Percentiles rank a stretch among this genome's conserved stretches.
Evolutionary conservation across 2,329 filamentous ascomycete genomes (phyloP).

Genomic region (Calycina marina): DNA sequence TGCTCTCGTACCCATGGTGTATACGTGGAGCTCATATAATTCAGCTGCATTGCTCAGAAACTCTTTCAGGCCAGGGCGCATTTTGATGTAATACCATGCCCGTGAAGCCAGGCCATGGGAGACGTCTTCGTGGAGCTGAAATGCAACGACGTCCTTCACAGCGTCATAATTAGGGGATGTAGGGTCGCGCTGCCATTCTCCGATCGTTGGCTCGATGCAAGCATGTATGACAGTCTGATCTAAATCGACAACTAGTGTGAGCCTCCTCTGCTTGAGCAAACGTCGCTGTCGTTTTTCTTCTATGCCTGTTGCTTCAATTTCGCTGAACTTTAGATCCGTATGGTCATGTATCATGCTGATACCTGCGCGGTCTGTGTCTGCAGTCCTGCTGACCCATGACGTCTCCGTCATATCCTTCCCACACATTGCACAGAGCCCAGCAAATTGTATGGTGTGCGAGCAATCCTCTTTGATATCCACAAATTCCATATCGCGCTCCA

Average conservation of each 20-base stretch:
- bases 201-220: conserved; percentile 89
- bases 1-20: conserved; percentile 97
- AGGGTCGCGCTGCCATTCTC: conserved; percentile 84
- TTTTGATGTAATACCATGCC: conserved; percentile 98
- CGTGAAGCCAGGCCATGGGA: conserved; percentile 51
- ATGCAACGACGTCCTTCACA: conserved; percentile 75
- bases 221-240: conserved; percentile 98
- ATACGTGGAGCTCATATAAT: conserved; percentile 90
- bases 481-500: conserved; percentile 41
- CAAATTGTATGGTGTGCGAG: conserved; percentile 79
- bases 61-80: conserved; percentile 69
- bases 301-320: conserved; percentile 61
- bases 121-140: conserved; percentile 79
- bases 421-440: conserved; percentile 80
- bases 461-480: conserved; percentile 83
- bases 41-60: conserved; percentile 68
- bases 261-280: conserved; percentile 64
- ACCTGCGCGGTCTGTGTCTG: conserved; percentile 71
- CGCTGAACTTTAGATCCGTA: conserved; percentile 71
- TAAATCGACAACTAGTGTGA: conserved; percentile 89
- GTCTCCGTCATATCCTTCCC: conserved; percentile 92
- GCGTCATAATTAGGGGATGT: conserved; percentile 82
- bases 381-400: conserved; percentile 67
- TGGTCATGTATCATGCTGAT: conserved; percentile 95
- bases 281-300: conserved; percentile 80